These are phyloP conservation scores for Colletotrichum horii DNA, from an alignment of 2,329 filamentous ascomycete species.

Conservation along the genomic window DNA sequence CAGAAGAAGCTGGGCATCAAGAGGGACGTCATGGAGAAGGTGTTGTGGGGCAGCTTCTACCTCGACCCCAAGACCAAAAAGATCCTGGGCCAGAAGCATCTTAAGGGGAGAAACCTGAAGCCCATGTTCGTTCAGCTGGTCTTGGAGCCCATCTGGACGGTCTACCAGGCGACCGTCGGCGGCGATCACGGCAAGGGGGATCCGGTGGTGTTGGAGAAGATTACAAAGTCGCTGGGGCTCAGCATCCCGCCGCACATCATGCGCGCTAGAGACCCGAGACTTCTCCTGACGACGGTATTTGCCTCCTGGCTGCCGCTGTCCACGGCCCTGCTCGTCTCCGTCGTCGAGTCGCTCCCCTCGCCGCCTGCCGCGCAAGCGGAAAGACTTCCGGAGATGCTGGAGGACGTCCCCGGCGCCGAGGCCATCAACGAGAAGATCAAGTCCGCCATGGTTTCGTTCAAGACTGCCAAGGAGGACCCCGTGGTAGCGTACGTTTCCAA, in stretches of 20 bases:
- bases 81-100: constrained; percentile 85
- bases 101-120: constrained; percentile 90
- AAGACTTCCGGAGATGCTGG: constrained; percentile 79
- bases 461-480: constrained; percentile 71
- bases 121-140: constrained; percentile 98
- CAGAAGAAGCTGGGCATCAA: constrained; percentile 98
- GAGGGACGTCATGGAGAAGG: constrained; percentile 84
- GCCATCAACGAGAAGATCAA: constrained; percentile 73
- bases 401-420: constrained; percentile 77
- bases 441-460: constrained; percentile 84
- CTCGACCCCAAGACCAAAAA: constrained; percentile 97
- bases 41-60: constrained; percentile 96
- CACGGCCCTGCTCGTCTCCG: constrained; percentile 89
- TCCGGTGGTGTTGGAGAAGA: constrained; percentile 83
- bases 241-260: constrained; percentile 84
- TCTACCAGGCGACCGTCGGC: constrained; percentile 88
- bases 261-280: constrained; percentile 81
- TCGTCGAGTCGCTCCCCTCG: constrained; percentile 90
- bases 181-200: constrained; percentile 85
- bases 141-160: constrained; percentile 93
- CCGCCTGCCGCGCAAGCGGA: constrained; percentile 80
- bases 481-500: constrained; percentile 97
- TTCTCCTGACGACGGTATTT: constrained; percentile 86
- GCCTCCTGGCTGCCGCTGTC: constrained; percentile 90
- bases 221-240: constrained; percentile 88